These are phyloP conservation scores for Lophium mytilinum DNA, from an alignment of 495 filamentous ascomycete genomes.

Conservation along the genomic window DNA sequence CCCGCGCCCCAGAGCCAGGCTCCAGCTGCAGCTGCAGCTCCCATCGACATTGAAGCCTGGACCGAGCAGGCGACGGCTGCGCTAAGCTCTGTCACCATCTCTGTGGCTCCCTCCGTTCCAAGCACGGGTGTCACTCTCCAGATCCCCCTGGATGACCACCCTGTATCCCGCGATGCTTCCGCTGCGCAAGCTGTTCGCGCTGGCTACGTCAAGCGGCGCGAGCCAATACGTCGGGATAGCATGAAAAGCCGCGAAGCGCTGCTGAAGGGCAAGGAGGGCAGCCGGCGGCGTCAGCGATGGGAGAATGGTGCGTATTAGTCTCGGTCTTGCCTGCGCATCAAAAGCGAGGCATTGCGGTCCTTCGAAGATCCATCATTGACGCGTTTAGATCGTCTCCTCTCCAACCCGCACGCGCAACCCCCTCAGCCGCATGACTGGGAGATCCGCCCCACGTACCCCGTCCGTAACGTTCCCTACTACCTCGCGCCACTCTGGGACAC, in stretches of 20 bases:
- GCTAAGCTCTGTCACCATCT: constrained; percentile 21
- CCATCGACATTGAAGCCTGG: constrained; percentile 29
- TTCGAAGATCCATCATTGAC: background rate
- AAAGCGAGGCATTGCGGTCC: background rate
- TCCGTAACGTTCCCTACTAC: constrained; percentile 75
- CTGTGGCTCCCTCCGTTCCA: constrained; percentile 13
- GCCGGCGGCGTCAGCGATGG: constrained; percentile 77
- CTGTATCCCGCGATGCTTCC: background rate
- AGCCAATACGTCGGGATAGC: constrained; percentile 48
- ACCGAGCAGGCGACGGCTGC: constrained; percentile 26
- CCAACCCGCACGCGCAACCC: constrained; percentile 78
- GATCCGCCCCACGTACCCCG: constrained; percentile 66
- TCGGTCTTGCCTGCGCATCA: background rate
- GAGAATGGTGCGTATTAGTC: constrained; percentile 68
- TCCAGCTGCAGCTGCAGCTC: background rate
- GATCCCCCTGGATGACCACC: constrained; percentile 37
- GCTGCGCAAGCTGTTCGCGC: constrained; percentile 3
- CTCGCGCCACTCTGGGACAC: constrained; percentile 81
- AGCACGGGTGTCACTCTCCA: constrained; percentile 28
- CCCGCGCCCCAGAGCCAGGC: background rate
- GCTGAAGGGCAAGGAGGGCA: constrained; percentile 90
- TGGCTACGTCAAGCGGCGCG: constrained; percentile 19
- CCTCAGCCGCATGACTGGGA: constrained; percentile 76
- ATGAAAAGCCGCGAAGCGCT: constrained; percentile 65
- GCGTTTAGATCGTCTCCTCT: constrained; percentile 69